Evolutionary conservation across 1,139 yeast species (phyloP).

Genomic region (Pichia sp.): DNA sequence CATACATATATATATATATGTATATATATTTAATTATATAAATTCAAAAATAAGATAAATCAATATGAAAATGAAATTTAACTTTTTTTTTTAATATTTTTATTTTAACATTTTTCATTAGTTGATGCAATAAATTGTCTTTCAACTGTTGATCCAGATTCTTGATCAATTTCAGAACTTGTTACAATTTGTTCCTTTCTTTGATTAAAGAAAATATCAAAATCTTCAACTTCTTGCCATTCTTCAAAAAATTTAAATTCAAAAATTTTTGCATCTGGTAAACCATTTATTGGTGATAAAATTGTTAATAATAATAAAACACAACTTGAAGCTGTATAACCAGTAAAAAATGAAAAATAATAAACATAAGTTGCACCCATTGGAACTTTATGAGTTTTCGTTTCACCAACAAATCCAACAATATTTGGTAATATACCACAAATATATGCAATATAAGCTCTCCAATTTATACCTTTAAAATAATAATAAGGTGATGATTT

Average conservation of each 20-base stretch:
- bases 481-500: slow-evolving; percentile 50
- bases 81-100: neutral
- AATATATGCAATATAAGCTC: slow-evolving; percentile 56
- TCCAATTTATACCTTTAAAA: slow-evolving; percentile 68
- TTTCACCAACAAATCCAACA: slow-evolving; percentile 79
- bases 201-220: slow-evolving; percentile 32
- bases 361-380: slow-evolving; percentile 71
- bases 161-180: neutral
- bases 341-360: slow-evolving; percentile 67
- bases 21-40: no score
- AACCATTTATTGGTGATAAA: slow-evolving; percentile 50
- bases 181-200: neutral
- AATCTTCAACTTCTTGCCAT: slow-evolving; percentile 50
- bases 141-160: neutral
- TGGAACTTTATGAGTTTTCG: slow-evolving; percentile 49
- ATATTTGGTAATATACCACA: slow-evolving; percentile 77
- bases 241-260: slow-evolving; percentile 20
- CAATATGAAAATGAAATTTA: no score
- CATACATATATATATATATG: no score
- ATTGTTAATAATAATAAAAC: slow-evolving; percentile 46
- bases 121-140: no score
- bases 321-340: slow-evolving; percentile 53
- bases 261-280: slow-evolving; percentile 34
- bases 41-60: no score
- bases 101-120: no score